Evolutionary conservation across 2,329 filamentous ascomycete species (phyloP).

Genomic region (Aspergillus ochraceus): DNA sequence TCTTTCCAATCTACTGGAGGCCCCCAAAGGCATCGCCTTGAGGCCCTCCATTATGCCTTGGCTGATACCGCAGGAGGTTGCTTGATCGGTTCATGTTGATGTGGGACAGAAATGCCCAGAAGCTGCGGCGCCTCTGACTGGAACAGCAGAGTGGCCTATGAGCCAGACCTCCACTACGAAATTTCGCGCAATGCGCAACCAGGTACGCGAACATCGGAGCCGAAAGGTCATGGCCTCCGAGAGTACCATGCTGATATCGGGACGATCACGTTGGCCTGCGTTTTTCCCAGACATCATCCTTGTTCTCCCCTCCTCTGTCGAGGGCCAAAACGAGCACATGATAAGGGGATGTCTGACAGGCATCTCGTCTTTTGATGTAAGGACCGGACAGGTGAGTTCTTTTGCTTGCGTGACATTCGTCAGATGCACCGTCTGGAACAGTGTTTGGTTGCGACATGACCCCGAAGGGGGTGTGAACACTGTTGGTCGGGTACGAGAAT

Average conservation of each 20-base stretch:
- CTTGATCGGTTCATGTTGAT: slow-evolving; percentile 10
- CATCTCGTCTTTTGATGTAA: slow-evolving; percentile 12
- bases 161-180: slow-evolving; percentile 11
- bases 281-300: slow-evolving; percentile 6
- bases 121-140: slow-evolving; percentile 18
- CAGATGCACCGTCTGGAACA: slow-evolving; percentile 20
- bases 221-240: slow-evolving; percentile 5
- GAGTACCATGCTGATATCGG: slow-evolving; percentile 13
- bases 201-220: slow-evolving; percentile 8
- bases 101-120: slow-evolving; percentile 16
- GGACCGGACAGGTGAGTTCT: slow-evolving; percentile 2
- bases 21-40: neutral
- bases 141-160: slow-evolving; percentile 14
- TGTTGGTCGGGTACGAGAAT: slow-evolving; percentile 20
- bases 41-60: slow-evolving; percentile 12
- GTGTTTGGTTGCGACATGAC: slow-evolving; percentile 23
- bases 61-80: slow-evolving; percentile 5
- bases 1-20: slow-evolving; percentile 1
- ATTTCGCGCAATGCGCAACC: slow-evolving; percentile 4
- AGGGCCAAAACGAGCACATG: slow-evolving; percentile 14
- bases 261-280: slow-evolving; percentile 12
- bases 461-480: slow-evolving; percentile 8
- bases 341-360: slow-evolving; percentile 8
- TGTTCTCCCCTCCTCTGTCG: slow-evolving; percentile 1
- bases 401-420: slow-evolving; percentile 18